These are phyloP conservation scores for Fremontodendron californicum DNA, from an alignment of 345 rosid genomes.

Conservation along the genomic window DNA sequence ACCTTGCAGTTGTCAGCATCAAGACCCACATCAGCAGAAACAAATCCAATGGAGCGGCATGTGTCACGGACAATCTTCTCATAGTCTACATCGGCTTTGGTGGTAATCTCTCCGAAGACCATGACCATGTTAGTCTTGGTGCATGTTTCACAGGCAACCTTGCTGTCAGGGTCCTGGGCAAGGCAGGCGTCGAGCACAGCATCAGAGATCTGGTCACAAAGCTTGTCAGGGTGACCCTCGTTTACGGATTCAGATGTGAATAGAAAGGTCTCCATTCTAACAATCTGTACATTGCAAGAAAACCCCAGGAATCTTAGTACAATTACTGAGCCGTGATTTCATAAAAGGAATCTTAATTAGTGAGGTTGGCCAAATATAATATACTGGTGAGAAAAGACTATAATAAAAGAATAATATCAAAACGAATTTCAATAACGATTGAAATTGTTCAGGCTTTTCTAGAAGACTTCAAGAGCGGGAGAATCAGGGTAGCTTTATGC, in stretches of 20 bases:
- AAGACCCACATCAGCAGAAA: slow-evolving; percentile 67
- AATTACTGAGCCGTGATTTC: neutral
- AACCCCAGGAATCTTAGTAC: too few species aligned
- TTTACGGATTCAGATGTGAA: slow-evolving; percentile 79
- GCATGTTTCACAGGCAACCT: slow-evolving; percentile 82
- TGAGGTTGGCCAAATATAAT: neutral
- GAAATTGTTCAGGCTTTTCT: neutral
- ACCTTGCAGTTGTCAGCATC: slow-evolving; percentile 77
- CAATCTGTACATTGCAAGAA: slow-evolving; percentile 28
- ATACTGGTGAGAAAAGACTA: neutral
- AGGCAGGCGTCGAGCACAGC: slow-evolving; percentile 81
- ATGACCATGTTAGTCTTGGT: slow-evolving; percentile 84
- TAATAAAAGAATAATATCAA: slow-evolving; percentile 3
- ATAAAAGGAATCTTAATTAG: neutral
- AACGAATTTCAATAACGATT: neutral
- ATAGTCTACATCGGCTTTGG: slow-evolving; percentile 67
- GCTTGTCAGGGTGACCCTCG: slow-evolving; percentile 85
- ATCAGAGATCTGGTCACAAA: slow-evolving; percentile 76
- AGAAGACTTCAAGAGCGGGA: neutral
- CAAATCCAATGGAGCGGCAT: slow-evolving; percentile 60
- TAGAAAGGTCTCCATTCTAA: slow-evolving; percentile 62
- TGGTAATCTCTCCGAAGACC: slow-evolving; percentile 79
- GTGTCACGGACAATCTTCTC: slow-evolving; percentile 79
- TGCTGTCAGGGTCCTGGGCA: slow-evolving; percentile 74
- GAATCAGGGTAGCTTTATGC: neutral